phyloP scores from a whole-genome alignment of 345 rosid species.

The Citrus unshiu region DNA sequence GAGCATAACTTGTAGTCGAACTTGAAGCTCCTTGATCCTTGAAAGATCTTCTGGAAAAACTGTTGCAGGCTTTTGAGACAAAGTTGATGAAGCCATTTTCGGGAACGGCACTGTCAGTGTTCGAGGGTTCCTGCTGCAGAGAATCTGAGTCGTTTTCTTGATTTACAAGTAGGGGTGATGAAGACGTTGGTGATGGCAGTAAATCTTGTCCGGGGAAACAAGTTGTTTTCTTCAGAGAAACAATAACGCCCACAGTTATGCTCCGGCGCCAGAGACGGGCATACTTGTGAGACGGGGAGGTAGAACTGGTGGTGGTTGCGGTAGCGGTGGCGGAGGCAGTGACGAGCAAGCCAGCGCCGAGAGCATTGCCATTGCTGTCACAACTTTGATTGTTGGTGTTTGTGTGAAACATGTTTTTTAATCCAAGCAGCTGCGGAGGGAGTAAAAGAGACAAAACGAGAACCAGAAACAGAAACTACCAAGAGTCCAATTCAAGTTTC shows the following conservation, averaged over 20 bases:
- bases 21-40: neutral
- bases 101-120: neutral
- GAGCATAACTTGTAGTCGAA: neutral
- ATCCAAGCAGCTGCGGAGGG: too few relatives aligned
- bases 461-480: neutral
- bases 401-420: neutral
- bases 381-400: neutral
- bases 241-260: neutral
- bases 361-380: neutral
- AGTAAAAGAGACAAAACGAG: neutral
- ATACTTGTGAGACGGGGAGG: slow-evolving; percentile 1
- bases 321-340: neutral
- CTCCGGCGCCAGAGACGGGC: slow-evolving; percentile 14
- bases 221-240: neutral
- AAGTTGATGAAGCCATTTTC: neutral
- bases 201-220: neutral
- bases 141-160: neutral
- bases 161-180: neutral
- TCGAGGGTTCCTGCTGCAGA: neutral
- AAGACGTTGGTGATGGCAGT: neutral
- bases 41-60: slow-evolving; percentile 6
- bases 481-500: too few relatives aligned
- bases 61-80: neutral
- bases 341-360: neutral
- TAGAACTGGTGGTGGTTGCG: neutral